phyloP scores from a whole-genome alignment of 2,329 filamentous ascomycete species.

The Berkeleyomyces basicola region DNA sequence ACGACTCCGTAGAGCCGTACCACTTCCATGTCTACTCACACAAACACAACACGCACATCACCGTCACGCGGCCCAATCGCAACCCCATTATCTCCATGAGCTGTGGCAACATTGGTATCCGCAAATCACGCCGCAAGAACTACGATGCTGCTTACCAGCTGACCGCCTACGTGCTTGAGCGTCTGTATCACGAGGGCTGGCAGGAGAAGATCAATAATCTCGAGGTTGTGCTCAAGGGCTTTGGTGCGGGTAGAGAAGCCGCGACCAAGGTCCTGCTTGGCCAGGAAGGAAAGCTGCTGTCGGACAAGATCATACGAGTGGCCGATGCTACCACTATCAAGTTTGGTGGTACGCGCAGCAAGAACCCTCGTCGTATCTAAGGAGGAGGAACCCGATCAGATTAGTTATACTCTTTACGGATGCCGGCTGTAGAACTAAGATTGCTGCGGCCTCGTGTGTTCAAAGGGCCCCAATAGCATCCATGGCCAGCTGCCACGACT shows the following conservation, averaged over 20 bases:
- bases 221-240: slow-evolving; percentile 71
- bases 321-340: slow-evolving; percentile 81
- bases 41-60: slow-evolving; percentile 93
- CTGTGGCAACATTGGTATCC: slow-evolving; percentile 81
- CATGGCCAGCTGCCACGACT: not conserved
- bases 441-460: not conserved
- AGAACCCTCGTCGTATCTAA: slow-evolving; percentile 61
- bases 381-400: not conserved
- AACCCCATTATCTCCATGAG: slow-evolving; percentile 66
- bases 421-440: too few relatives aligned
- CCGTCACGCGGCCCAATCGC: slow-evolving; percentile 66
- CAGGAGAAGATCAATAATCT: slow-evolving; percentile 57
- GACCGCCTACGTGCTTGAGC: slow-evolving; percentile 63
- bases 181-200: slow-evolving; percentile 68
- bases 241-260: slow-evolving; percentile 74
- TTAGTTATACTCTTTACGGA: too few relatives aligned
- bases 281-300: slow-evolving; percentile 60
- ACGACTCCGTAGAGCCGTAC: slow-evolving; percentile 42
- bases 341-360: slow-evolving; percentile 85
- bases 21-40: slow-evolving; percentile 75
- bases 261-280: slow-evolving; percentile 80
- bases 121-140: slow-evolving; percentile 58
- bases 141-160: slow-evolving; percentile 93
- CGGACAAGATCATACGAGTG: slow-evolving; percentile 60
- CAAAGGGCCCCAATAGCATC: not conserved